These are phyloP conservation scores for Eurotiales sp. DNA, from an alignment of 2,329 filamentous ascomycete genomes.

Conservation along the genomic window DNA sequence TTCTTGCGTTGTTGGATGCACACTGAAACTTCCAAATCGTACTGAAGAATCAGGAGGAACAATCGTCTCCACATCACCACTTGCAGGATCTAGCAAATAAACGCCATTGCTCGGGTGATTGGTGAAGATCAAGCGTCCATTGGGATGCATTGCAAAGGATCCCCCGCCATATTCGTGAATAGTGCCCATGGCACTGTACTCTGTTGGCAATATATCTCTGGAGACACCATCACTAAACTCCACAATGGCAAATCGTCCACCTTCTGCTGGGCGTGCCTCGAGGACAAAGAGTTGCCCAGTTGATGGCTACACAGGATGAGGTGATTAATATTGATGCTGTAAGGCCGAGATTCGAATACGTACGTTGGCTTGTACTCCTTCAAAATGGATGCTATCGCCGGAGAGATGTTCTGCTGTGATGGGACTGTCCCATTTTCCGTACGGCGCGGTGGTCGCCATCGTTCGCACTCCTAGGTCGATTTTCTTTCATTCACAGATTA, in stretches of 20 bases:
- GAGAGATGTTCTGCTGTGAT: slow-evolving; percentile 7
- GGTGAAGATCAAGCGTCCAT: slow-evolving; percentile 45
- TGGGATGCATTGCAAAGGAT: slow-evolving; percentile 35
- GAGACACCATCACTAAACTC: slow-evolving; percentile 29
- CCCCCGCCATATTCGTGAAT: slow-evolving; percentile 56
- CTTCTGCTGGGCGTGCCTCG: slow-evolving; percentile 33
- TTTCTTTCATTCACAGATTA: no score
- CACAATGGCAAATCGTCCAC: slow-evolving; percentile 48
- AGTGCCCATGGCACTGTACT: slow-evolving; percentile 43
- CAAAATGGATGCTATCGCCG: slow-evolving; percentile 4
- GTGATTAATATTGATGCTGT: neutral
- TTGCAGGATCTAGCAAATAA: slow-evolving; percentile 41
- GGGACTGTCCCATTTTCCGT: slow-evolving; percentile 9
- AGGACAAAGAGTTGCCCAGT: slow-evolving; percentile 15
- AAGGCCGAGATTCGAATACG: neutral
- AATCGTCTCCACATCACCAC: slow-evolving; percentile 31
- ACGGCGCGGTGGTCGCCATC: neutral
- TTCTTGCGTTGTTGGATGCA: slow-evolving; percentile 29
- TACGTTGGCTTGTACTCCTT: slow-evolving; percentile 7
- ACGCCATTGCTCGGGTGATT: slow-evolving; percentile 43
- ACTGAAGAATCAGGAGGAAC: slow-evolving; percentile 26
- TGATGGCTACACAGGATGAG: slow-evolving; percentile 2
- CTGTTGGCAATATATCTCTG: slow-evolving; percentile 42
- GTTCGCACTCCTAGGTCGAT: no score
- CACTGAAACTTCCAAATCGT: slow-evolving; percentile 48